Evolutionary conservation across 192 early-diverging fungal species (phyloP), one percentile per base, ranked within the genome.

Genomic region (Oehlia diaphana): DNA sequence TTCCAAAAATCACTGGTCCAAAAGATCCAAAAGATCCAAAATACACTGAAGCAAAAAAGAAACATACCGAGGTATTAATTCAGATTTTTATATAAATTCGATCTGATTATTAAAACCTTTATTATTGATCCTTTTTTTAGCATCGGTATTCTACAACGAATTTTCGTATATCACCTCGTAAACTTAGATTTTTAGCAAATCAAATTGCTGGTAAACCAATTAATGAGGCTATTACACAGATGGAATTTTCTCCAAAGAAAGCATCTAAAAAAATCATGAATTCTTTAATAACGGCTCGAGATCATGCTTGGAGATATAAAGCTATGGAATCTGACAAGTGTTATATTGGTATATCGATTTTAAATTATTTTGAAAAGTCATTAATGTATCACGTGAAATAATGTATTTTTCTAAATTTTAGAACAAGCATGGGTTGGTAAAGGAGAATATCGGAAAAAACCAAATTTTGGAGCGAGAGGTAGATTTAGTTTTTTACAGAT

Each of bases 341-440:
- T 83, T 83, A 90, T 39, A 82, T 94, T 65, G 83, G 86, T 89
- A 31, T 31, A 1, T 31, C 31, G 31, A 31, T 31, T 31, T 31
- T 31, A 26, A 26, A 26, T 35, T 35, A 35, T 35, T 35, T 35
- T 35, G 35, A 4, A 37, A n/a, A n/a, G n/a, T n/a, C n/a, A n/a
- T n/a, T n/a, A n/a, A n/a, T n/a, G 31, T 26, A 26, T 26, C 26
- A 26, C 26, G 26, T 26, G 26, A 26, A 26, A 26, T 26, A 26
- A 31, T 31, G 1, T 31, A 31, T 31, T n/a, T 72, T 74, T 33
- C 3, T 61, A 16, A 12, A 61, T 13, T 35, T 78, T 83, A 87
- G 90, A 91, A 74, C 89, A 92, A 81, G 93, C 93, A 4, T 95
- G 94, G 85, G 94, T 96, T 28, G 97, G 97, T 5, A 96, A 97